A percentile compares a stretch with the other conserved stretches of the same genome.
Conservation (phyloP, 192 early-diverging fungal genomes). For the Coemansia sp. region DNA sequence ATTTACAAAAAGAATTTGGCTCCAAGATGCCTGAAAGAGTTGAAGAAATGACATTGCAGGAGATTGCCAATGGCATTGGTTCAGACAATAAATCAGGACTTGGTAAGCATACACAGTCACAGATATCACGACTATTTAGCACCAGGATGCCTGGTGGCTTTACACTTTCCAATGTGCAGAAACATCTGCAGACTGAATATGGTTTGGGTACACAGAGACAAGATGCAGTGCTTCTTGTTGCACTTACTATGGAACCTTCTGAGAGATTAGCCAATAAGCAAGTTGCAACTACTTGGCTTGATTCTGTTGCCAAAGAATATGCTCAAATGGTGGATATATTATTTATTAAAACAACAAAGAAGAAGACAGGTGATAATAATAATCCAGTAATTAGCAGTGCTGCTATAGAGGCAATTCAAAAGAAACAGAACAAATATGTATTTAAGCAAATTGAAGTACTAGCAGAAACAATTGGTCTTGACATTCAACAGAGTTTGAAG, state of each 20-base stretch:
- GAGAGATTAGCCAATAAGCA: constrained; percentile 60
- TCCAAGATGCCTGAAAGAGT: constrained; percentile 82
- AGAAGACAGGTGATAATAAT: not conserved
- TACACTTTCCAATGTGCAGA: constrained; percentile 69
- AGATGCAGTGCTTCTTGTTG: constrained; percentile 72
- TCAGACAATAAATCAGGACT: constrained; percentile 31
- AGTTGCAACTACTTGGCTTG: constrained; percentile 33
- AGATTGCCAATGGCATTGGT: constrained; percentile 62
- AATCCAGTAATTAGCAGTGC: constrained; percentile 79
- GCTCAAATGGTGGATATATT: constrained; percentile 70
- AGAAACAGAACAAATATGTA: constrained; percentile 67
- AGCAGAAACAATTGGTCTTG: constrained; percentile 76
- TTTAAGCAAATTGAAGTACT: constrained; percentile 81
- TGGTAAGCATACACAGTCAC: constrained; percentile 75
- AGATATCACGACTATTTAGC: constrained; percentile 77
- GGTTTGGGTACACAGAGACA: constrained; percentile 78
- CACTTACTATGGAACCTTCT: constrained; percentile 79
- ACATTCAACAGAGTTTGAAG: constrained; percentile 69
- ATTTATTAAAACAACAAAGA: constrained; percentile 19
- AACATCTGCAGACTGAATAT: constrained; percentile 63
- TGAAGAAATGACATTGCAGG: constrained; percentile 83
- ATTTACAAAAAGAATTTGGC: constrained; percentile 90
- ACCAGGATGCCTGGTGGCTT: constrained; percentile 94
- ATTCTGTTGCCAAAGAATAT: constrained; percentile 78
- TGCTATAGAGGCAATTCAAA: constrained; percentile 77